Conservation (phyloP, 2,329 filamentous ascomycete genomes). For the Albophoma yamanashiensis region DNA sequence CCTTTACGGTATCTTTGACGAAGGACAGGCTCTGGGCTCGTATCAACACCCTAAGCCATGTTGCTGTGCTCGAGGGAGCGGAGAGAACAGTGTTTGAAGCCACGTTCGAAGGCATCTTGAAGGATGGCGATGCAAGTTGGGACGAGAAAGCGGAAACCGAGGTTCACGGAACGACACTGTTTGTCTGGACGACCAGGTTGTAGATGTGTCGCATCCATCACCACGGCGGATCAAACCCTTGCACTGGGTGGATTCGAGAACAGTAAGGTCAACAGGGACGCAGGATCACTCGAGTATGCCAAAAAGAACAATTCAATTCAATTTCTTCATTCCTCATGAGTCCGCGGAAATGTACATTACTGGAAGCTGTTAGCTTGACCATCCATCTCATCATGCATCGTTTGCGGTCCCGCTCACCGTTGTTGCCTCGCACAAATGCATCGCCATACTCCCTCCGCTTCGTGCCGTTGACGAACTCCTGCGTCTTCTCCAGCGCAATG, state of each 20-base stretch:
- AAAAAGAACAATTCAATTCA: background rate
- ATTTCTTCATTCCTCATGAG: slow-evolving; percentile 21
- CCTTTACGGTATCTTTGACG: slow-evolving; percentile 47
- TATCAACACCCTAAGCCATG: slow-evolving; percentile 56
- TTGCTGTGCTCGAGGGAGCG: slow-evolving; percentile 46
- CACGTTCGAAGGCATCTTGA: slow-evolving; percentile 43
- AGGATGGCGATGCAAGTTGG: slow-evolving; percentile 38
- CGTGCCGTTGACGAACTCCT: slow-evolving; percentile 80
- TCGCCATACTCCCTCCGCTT: slow-evolving; percentile 81
- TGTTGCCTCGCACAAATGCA: slow-evolving; percentile 92
- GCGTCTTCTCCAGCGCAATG: slow-evolving; percentile 91
- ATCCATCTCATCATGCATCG: background rate
- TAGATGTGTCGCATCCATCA: slow-evolving; percentile 10
- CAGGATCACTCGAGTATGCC: background rate
- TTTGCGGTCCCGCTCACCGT: slow-evolving; percentile 48
- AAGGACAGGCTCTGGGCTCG: slow-evolving; percentile 54
- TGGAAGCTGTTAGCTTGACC: slow-evolving; percentile 17
- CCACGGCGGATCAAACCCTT: background rate
- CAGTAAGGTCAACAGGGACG: background rate
- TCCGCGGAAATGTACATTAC: slow-evolving; percentile 65
- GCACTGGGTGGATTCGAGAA: background rate
- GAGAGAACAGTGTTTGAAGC: slow-evolving; percentile 36
- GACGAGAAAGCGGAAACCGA: slow-evolving; percentile 53
- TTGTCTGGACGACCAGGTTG: slow-evolving; percentile 48
- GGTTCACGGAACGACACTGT: slow-evolving; percentile 52